Evolutionary conservation across 2,329 filamentous ascomycete genomes (phyloP), one percentile per base, ranked within the genome.

Genomic region (Clonostachys chloroleuca): DNA sequence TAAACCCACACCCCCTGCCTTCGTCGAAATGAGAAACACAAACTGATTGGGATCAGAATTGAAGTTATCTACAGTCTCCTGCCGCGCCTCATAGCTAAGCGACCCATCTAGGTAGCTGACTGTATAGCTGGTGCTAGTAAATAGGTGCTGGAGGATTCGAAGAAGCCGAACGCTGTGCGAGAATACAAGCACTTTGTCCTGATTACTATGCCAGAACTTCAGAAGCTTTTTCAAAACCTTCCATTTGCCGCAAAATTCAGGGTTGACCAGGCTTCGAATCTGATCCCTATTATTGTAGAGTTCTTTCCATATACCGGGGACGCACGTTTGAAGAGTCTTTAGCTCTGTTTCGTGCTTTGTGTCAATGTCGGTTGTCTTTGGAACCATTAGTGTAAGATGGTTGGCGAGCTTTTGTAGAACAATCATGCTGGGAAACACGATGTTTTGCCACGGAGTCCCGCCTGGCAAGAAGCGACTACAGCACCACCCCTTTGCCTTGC

Each of bases 181-280:
- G 64, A 99, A 99, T 3, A 99, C 86, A 0, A 99, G 78, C 1
- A 96, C 94, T 65, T 97, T 99, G 68, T 96, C 91, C 13, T 90
- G 89, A 58, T 87, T 91, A 13, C 80, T 75, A 60, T 96, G 82
- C 94, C 94, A 99, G 64, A 94, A 92, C 47, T 84, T 85, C 7
- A 99, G 77, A 5, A 99, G 73, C 56, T 89, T 92, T 63, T 85
- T 89, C 33, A 99, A 66, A 1, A 99, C 83, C 60, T 89, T 91
- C 94, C 94, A 99, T 66, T 99, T 99, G 5, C 94, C 94, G 59
- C 94, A 99, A 54, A 92, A 96, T 48, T 95, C 87, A 0, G 89
- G 86, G 56, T 96, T 91, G 2, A 91, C 86, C 44, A 91, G 85
- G 56, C 86, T 87, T 44, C 88, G 68, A 49, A 97, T 86, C 9